Conservation (phyloP, 1,284 basidiomycete species). For the Sanghuangporus weigelae region DNA sequence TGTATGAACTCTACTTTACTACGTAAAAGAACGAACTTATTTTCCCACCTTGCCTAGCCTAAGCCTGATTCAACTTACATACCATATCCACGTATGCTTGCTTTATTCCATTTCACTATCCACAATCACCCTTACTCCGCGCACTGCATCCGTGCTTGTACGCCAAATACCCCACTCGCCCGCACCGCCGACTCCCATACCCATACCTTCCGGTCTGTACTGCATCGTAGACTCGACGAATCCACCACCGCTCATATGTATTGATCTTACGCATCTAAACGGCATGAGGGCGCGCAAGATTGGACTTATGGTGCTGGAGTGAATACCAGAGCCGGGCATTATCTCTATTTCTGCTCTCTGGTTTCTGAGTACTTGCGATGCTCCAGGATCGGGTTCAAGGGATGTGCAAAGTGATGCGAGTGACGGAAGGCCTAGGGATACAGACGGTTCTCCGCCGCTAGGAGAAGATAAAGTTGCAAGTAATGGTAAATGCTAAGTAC, state of each 20-base stretch:
- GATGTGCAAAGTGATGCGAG: slow-evolving; percentile 32
- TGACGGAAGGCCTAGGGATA: slow-evolving; percentile 36
- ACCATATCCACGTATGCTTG: background rate
- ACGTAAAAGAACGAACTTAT: background rate
- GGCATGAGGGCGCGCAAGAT: slow-evolving; percentile 48
- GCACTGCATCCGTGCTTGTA: slow-evolving; percentile 48
- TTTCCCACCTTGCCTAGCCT: background rate
- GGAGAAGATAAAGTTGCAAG: too few relatives aligned
- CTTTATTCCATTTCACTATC: slow-evolving; percentile 26
- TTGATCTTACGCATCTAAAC: slow-evolving; percentile 17
- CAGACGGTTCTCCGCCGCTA: slow-evolving; percentile 31
- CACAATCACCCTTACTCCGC: slow-evolving; percentile 43
- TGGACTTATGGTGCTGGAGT: slow-evolving; percentile 40
- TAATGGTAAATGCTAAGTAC: too few relatives aligned
- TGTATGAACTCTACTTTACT: too few relatives aligned
- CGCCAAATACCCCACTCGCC: slow-evolving; percentile 65
- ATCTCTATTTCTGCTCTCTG: slow-evolving; percentile 28
- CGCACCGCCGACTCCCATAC: slow-evolving; percentile 54
- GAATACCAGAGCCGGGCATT: slow-evolving; percentile 72
- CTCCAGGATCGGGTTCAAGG: slow-evolving; percentile 26
- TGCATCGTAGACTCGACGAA: slow-evolving; percentile 31
- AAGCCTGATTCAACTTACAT: background rate
- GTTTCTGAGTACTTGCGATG: slow-evolving; percentile 28
- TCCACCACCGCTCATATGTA: background rate
- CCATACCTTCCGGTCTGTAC: slow-evolving; percentile 53